phyloP scores from a whole-genome alignment of 225 moss, liverwort and hornwort genomes.

The Anthoceros angustus region DNA sequence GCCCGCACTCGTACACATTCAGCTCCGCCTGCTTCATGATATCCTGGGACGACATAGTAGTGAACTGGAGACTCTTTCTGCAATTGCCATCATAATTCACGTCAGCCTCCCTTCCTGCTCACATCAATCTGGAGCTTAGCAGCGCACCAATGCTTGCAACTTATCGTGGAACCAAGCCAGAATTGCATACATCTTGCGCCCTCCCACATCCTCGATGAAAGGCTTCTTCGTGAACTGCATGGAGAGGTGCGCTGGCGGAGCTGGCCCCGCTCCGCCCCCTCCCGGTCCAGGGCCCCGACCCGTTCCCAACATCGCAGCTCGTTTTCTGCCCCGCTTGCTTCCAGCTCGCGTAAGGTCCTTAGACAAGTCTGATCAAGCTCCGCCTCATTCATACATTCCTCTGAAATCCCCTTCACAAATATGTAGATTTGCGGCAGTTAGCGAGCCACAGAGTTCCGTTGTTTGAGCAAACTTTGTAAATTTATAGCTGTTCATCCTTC shows the following conservation, averaged over 20 bases:
- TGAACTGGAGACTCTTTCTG: slow-evolving; percentile 87
- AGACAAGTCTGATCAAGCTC: too few relatives aligned
- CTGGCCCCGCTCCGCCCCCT: slow-evolving; percentile 30
- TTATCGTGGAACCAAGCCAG: not conserved
- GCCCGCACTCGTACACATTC: slow-evolving; percentile 68
- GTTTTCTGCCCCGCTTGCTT: too few relatives aligned
- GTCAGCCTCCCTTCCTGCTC: not conserved
- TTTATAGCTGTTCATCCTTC: too few relatives aligned
- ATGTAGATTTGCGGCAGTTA: too few relatives aligned
- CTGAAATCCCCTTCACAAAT: too few relatives aligned
- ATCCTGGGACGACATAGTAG: slow-evolving; percentile 79
- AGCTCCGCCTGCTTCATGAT: slow-evolving; percentile 81
- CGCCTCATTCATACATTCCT: too few relatives aligned
- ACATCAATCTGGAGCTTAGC: not conserved
- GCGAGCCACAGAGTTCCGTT: too few relatives aligned
- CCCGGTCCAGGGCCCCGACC: slow-evolving; percentile 24
- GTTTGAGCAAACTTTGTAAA: too few relatives aligned
- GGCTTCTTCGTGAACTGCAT: slow-evolving; percentile 64
- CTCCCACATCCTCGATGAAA: slow-evolving; percentile 77
- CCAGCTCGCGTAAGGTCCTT: too few relatives aligned
- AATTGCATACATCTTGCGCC: slow-evolving; percentile 71
- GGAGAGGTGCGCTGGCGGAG: slow-evolving; percentile 36
- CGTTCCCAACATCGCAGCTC: slow-evolving; percentile 12
- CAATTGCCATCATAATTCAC: slow-evolving; percentile 4
- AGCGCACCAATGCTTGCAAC: slow-evolving; percentile 4